Percentiles rank a stretch among this genome's conserved stretches.
Evolutionary conservation across 2,329 filamentous ascomycete genomes (phyloP).

Genomic region (Pezicula neosporulosa): DNA sequence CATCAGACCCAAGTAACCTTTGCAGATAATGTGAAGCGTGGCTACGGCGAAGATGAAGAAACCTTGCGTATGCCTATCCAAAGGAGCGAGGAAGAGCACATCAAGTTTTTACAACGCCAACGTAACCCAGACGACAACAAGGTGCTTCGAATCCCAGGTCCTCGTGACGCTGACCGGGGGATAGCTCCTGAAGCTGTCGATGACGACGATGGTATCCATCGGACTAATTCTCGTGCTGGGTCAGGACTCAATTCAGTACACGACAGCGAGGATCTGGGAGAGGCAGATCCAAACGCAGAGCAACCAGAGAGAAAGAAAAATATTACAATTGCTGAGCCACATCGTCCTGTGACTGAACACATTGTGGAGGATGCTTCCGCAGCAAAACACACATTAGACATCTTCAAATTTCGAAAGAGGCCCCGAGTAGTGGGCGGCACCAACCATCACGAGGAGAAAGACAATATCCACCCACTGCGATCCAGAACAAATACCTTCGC

Average conservation of each 20-base stretch:
- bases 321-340: constrained; percentile 25
- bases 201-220: constrained; percentile 16
- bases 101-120: constrained; percentile 84
- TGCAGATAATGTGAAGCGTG: constrained; percentile 60
- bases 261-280: constrained; percentile 5
- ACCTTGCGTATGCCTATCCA: constrained; percentile 46
- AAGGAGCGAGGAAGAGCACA: constrained; percentile 70
- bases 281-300: constrained; percentile 12
- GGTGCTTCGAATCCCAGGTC: constrained; percentile 84
- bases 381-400: constrained; percentile 15
- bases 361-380: constrained; percentile 21
- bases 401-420: constrained; percentile 40
- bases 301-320: constrained; percentile 18
- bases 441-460: constrained; percentile 25
- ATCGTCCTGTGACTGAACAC: constrained; percentile 22
- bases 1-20: constrained; percentile 50
- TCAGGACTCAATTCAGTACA: constrained; percentile 13
- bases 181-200: constrained; percentile 62
- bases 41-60: constrained; percentile 51
- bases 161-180: constrained; percentile 83
- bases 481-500: constrained; percentile 44
- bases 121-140: constrained; percentile 68
- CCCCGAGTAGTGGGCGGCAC: constrained; percentile 35
- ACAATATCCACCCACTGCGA: constrained; percentile 6
- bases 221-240: constrained; percentile 12